Evolutionary conservation across 495 filamentous ascomycete species (phyloP).

Genomic region (Podospora fimiseda): DNA sequence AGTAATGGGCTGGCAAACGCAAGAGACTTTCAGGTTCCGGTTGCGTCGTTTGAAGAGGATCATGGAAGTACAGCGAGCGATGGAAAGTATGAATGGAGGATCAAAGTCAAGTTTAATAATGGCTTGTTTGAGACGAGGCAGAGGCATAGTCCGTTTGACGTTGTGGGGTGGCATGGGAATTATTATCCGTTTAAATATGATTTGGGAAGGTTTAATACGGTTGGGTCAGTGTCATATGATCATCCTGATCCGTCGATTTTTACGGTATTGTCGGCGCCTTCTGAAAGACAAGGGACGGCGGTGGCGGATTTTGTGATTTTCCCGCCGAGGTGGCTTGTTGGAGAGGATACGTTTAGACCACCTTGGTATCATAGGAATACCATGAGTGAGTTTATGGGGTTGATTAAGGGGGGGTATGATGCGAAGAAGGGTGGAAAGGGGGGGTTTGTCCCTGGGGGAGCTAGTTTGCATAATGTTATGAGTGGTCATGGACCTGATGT

Average conservation of each 20-base stretch:
- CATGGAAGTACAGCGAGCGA: constrained; percentile 33
- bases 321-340: constrained; percentile 74
- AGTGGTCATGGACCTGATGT: constrained; percentile 55
- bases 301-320: constrained; percentile 81
- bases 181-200: constrained; percentile 90
- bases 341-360: constrained; percentile 71
- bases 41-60: constrained; percentile 67
- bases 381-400: constrained; percentile 82
- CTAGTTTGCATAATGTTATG: constrained; percentile 54
- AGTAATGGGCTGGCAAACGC: constrained; percentile 81
- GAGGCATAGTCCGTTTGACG: constrained; percentile 71
- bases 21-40: constrained; percentile 80
- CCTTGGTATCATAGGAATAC: constrained; percentile 79
- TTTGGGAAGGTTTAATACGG: constrained; percentile 70
- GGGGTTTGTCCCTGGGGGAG: constrained; percentile 55
- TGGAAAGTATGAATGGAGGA: constrained; percentile 44
- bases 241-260: constrained; percentile 80
- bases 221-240: constrained; percentile 68
- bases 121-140: constrained; percentile 68
- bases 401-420: constrained; percentile 60
- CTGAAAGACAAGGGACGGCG: constrained; percentile 56
- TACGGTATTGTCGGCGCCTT: constrained; percentile 71
- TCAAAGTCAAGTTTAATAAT: constrained; percentile 75
- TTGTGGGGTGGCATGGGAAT: constrained; percentile 75
- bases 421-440: constrained; percentile 43